phyloP scores from a whole-genome alignment of 192 early-diverging fungal genomes.

The Coemansia sp. region DNA sequence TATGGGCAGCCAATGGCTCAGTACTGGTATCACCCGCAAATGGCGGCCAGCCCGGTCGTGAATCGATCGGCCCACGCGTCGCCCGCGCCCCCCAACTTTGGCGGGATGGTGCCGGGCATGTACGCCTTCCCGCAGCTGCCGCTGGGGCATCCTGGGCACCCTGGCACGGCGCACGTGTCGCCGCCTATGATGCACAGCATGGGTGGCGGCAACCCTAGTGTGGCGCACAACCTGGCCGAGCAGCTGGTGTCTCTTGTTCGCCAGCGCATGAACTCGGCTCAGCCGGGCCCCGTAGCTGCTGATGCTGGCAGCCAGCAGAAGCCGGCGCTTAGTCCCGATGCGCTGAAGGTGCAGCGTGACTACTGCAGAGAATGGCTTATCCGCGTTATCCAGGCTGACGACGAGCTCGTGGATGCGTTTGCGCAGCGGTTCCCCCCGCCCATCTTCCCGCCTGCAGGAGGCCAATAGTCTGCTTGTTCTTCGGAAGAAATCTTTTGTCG shows the following conservation, averaged over 20 bases:
- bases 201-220: slow-evolving; percentile 11
- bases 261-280: slow-evolving; percentile 46
- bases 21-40: slow-evolving; percentile 30
- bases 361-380: slow-evolving; percentile 52
- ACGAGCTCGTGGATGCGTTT: slow-evolving; percentile 54
- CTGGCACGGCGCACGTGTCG: slow-evolving; percentile 1
- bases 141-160: slow-evolving; percentile 10
- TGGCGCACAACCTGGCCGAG: slow-evolving; percentile 50
- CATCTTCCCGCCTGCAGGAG: slow-evolving; percentile 20
- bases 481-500: too few relatives aligned
- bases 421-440: slow-evolving; percentile 51
- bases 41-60: slow-evolving; percentile 5
- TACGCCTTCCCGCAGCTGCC: slow-evolving; percentile 35
- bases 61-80: slow-evolving; percentile 35
- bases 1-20: slow-evolving; percentile 18
- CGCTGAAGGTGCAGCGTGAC: slow-evolving; percentile 37
- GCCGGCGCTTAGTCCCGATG: slow-evolving; percentile 1
- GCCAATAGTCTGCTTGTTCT: too few relatives aligned
- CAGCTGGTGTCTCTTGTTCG: slow-evolving; percentile 52
- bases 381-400: slow-evolving; percentile 48
- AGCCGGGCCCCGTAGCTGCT: not conserved
- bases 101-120: slow-evolving; percentile 27
- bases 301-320: slow-evolving; percentile 4
- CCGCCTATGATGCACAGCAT: slow-evolving; percentile 11
- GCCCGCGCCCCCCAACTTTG: slow-evolving; percentile 29